Evolutionary conservation across 2,329 filamentous ascomycete genomes (phyloP).

Genomic region (Phialophora verrucosa): DNA sequence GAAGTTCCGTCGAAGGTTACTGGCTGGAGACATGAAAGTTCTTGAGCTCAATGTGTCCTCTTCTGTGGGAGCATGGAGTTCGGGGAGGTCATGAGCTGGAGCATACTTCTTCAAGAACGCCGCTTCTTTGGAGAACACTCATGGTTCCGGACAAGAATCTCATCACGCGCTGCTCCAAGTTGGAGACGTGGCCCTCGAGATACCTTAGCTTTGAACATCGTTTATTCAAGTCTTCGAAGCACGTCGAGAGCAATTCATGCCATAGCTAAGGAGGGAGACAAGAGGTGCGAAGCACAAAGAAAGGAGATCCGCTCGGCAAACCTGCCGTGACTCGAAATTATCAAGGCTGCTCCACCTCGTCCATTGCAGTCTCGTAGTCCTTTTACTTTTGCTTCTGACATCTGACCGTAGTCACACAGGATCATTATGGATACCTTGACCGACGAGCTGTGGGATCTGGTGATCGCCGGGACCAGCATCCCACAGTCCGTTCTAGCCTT

Average conservation of each 20-base stretch:
- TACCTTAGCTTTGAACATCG: background rate
- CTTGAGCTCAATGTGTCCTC: background rate
- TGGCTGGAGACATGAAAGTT: too few relatives aligned
- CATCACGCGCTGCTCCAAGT: background rate
- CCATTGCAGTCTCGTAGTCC: background rate
- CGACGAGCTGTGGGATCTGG: slow-evolving; percentile 77
- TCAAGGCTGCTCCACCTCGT: background rate
- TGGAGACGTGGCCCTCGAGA: background rate
- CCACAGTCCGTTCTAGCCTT: slow-evolving; percentile 79
- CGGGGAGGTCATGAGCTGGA: background rate
- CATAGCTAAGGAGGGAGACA: background rate
- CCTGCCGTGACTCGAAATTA: background rate
- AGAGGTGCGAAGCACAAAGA: too few relatives aligned
- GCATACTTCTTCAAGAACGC: background rate
- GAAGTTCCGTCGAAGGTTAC: background rate
- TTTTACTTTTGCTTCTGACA: background rate
- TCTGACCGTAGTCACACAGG: background rate
- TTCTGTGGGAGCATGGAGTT: background rate
- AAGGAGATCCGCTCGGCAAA: background rate
- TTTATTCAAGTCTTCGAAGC: background rate
- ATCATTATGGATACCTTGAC: slow-evolving; percentile 71
- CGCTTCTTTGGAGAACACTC: background rate
- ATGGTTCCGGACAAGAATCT: background rate
- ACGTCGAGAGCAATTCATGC: background rate
- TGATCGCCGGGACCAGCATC: slow-evolving; percentile 78